Conservation (phyloP, 768 basidiomycete genomes). For the Auriscalpium microsporum region DNA sequence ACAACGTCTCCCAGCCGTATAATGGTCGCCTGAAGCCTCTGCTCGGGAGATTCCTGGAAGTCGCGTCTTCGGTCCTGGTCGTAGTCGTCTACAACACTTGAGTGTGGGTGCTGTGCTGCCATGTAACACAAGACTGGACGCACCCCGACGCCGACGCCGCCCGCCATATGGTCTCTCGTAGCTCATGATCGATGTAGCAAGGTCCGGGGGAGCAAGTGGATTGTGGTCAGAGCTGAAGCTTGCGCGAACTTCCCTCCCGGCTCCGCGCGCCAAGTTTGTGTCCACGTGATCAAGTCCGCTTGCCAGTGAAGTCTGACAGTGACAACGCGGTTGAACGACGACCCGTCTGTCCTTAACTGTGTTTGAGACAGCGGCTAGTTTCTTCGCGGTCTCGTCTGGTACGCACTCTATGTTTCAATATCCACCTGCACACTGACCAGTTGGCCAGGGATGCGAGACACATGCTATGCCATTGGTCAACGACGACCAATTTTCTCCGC, state of each 20-base stretch:
- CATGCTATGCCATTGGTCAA: conserved; percentile 66
- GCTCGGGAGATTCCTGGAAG: conserved; percentile 59
- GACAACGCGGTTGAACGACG: neutral
- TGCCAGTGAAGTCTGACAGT: no score
- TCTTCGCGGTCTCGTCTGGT: conserved; percentile 14
- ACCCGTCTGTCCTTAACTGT: neutral
- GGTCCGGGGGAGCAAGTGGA: neutral
- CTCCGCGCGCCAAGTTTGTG: neutral
- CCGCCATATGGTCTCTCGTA: conserved; percentile 39
- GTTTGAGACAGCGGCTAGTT: no score
- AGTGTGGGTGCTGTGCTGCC: neutral
- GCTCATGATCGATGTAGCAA: conserved; percentile 35
- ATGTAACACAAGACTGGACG: conserved; percentile 2
- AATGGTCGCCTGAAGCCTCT: conserved; percentile 58
- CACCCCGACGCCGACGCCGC: conserved; percentile 18
- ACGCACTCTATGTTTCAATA: neutral
- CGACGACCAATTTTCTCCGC: conserved; percentile 37
- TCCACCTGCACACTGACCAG: neutral
- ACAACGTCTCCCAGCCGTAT: conserved; percentile 79
- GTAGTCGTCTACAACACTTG: conserved; percentile 44
- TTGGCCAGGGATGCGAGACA: conserved; percentile 46
- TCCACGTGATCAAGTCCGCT: neutral
- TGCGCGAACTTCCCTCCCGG: neutral
- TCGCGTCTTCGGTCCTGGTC: conserved; percentile 54
- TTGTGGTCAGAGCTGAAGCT: neutral